Base-by-base conservation (phyloP, 2,329 filamentous ascomycete species). In the Falciphora oryzae region DNA sequence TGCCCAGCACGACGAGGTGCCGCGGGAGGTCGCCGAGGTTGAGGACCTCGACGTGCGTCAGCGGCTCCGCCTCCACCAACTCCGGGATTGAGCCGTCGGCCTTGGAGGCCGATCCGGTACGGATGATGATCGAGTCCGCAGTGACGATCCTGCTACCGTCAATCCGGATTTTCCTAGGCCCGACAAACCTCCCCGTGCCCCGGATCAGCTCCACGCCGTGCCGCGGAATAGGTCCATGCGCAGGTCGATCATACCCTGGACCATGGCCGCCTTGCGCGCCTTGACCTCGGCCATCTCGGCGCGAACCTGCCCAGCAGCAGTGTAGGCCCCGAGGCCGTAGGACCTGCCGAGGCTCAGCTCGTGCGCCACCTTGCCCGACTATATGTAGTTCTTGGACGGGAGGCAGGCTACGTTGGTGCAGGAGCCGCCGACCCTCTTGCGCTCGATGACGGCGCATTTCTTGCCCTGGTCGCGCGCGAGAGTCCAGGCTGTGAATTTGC, bases 1-100 rank as follows among this genome's bases (percentile, higher is more conserved):
- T 82, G 1, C 83, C 82, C n/a, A 85, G 66, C 1, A 85, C 77
- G 50, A 84, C 71, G 4, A 85, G 73, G 71, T 82, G 80, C 16
- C 11, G 57, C 65, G 59, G 59, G 25, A 61, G 59, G 8, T 61
- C 7, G 16, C 44, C 28, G 13, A 61, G n/a, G 35, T 61, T 27
- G 31, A 61, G 59, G n/a, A 50, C 14, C 2, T 16, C 32, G 25
- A 50, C 38, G 59, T 61, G 59, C 13, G 59, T 61, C 5, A 61
- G 59, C 22, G 59, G 59, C 31, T 61, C 25, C 18, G 31, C 31
- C 25, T 62, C 60, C 6, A 27, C 60, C n/a, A 62, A 22, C 7
- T 38, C 60, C 16, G 60, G 35, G 18, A 62, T 28, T 8, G 2
- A 10, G 7, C 6, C 11, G 60, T 53, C 60, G 13, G 28, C 44